phyloP scores from a whole-genome alignment of 1,139 yeast species.

The Torulaspora globosa region DNA sequence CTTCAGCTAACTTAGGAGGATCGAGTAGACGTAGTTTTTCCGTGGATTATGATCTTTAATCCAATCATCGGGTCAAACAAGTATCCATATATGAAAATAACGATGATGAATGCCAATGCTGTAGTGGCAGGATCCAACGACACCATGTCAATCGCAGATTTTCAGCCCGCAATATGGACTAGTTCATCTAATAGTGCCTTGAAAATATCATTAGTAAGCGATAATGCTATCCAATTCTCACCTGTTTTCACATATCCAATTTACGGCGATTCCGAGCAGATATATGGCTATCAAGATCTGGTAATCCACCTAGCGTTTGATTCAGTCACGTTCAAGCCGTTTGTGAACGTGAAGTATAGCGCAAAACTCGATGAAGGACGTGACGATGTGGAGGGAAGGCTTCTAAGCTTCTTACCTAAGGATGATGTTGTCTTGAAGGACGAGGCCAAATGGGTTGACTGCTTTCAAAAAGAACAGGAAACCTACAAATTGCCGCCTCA shows the following conservation, averaged over 20 bases:
- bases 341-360: constrained; percentile 52
- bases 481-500: constrained; percentile 22
- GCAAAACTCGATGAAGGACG: constrained; percentile 47
- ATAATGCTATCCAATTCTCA: constrained; percentile 52
- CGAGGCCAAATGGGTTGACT: constrained; percentile 62
- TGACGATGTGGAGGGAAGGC: constrained; percentile 47
- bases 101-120: not conserved
- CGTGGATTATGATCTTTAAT: not conserved
- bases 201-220: constrained; percentile 52
- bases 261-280: constrained; percentile 84
- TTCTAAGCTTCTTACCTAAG: constrained; percentile 56
- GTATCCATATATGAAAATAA: not conserved
- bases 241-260: constrained; percentile 90
- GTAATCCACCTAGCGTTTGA: constrained; percentile 53
- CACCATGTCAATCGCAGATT: constrained; percentile 22
- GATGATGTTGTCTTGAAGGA: constrained; percentile 55
- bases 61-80: not conserved
- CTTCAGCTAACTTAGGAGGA: not conserved
- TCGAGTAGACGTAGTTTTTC: not conserved
- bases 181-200: constrained; percentile 62
- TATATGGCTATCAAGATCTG: constrained; percentile 77
- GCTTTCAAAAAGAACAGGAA: constrained; percentile 47
- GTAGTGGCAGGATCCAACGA: too few species aligned
- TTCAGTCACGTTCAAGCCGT: constrained; percentile 50
- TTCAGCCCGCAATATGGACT: constrained; percentile 62